phyloP scores from a whole-genome alignment of 306 rosid species.

The Prunus padus region DNA sequence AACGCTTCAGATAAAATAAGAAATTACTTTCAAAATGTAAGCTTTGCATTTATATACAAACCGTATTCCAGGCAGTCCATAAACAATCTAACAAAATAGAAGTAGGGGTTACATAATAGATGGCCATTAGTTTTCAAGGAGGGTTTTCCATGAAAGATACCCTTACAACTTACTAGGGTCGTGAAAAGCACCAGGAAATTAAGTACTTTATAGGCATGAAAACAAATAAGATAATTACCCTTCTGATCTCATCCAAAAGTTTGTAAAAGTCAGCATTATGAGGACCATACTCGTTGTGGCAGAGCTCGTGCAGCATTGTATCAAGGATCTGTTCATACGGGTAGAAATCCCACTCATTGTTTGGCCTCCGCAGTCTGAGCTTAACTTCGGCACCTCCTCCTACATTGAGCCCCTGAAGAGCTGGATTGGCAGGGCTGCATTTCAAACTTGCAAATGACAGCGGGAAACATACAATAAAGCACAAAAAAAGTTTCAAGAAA shows the following conservation, averaged over 20 bases:
- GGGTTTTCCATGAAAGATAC: background rate
- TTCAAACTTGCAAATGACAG: conserved; percentile 17
- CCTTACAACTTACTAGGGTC: background rate
- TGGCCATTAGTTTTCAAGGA: background rate
- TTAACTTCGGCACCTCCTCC: conserved; percentile 57
- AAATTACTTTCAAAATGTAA: background rate
- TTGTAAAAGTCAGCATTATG: conserved; percentile 55
- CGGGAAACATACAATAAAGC: background rate
- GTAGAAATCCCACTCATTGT: conserved; percentile 53
- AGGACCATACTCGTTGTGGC: conserved; percentile 56
- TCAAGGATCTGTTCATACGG: conserved; percentile 59
- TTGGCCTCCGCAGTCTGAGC: conserved; percentile 52
- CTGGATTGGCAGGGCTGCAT: conserved; percentile 57
- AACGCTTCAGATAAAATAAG: background rate
- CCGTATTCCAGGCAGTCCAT: background rate
- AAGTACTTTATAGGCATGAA: background rate
- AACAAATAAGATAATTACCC: conserved; percentile 29
- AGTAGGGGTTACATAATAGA: background rate
- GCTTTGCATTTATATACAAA: background rate
- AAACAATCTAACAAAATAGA: no score
- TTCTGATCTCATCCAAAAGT: conserved; percentile 58
- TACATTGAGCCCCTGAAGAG: conserved; percentile 52
- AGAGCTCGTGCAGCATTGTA: conserved; percentile 66
- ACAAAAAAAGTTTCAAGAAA: background rate
- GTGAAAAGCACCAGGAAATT: background rate